These are phyloP conservation scores for Mycotypha africana DNA, from an alignment of 371 early-diverging fungal genomes.

Conservation along the genomic window DNA sequence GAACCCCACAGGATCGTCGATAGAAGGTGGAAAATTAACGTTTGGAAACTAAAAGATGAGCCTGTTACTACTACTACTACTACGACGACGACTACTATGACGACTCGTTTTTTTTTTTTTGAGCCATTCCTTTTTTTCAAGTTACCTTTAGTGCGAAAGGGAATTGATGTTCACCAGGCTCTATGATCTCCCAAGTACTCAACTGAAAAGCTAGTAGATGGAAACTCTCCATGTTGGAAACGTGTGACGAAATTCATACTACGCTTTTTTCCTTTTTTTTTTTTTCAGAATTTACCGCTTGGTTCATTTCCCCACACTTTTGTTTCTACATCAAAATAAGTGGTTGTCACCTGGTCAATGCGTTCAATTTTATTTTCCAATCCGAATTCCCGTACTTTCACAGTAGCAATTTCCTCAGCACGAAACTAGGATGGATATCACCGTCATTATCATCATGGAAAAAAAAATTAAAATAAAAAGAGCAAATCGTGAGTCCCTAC, in stretches of 20 bases:
- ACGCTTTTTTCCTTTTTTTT: too few species aligned
- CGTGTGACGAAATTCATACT: too few species aligned
- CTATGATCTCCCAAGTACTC: slow-evolving; percentile 39
- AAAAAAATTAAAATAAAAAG: not conserved
- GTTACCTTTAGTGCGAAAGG: slow-evolving; percentile 51
- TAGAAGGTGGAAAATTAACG: slow-evolving; percentile 37
- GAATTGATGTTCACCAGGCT: slow-evolving; percentile 35
- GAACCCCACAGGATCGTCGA: slow-evolving; percentile 27
- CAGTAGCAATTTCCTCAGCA: slow-evolving; percentile 30
- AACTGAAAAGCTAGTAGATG: slow-evolving; percentile 19
- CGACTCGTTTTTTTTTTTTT: not conserved
- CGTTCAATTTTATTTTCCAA: slow-evolving; percentile 19
- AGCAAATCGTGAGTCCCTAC: too few species aligned
- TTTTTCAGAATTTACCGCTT: slow-evolving; percentile 14
- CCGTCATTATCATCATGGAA: too few species aligned
- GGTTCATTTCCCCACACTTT: slow-evolving; percentile 32
- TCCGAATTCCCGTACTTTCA: slow-evolving; percentile 23
- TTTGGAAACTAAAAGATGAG: slow-evolving; percentile 31
- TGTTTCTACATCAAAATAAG: slow-evolving; percentile 25
- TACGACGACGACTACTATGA: too few species aligned
- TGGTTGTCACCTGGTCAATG: slow-evolving; percentile 28
- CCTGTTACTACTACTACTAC: too few species aligned
- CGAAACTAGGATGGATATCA: too few species aligned
- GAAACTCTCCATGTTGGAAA: not conserved
- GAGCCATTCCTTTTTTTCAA: not conserved